Conservation (phyloP, 164 flowering plant genomes). For the Berberis vulgaris region DNA sequence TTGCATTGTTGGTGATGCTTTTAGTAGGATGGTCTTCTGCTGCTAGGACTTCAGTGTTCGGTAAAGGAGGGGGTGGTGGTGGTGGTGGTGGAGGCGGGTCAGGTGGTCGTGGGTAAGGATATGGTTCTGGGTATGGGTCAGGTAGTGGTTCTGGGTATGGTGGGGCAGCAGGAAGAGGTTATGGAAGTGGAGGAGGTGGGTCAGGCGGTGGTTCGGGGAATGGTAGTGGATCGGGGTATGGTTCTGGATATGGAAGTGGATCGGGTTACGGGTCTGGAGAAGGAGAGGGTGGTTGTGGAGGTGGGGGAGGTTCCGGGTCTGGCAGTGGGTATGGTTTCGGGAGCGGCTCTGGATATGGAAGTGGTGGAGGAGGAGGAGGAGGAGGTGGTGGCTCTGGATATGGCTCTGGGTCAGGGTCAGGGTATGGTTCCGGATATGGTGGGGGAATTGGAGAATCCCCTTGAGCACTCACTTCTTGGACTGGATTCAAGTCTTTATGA, state of each 20-base stretch:
- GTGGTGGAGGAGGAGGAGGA: neutral
- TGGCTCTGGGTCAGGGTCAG: neutral
- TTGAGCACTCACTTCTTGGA: neutral
- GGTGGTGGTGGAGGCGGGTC: neutral
- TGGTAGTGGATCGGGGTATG: constrained; percentile 12
- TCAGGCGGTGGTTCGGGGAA: neutral
- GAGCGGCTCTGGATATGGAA: neutral
- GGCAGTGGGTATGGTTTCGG: neutral
- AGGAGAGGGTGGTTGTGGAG: constrained; percentile 1
- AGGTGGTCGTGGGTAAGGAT: neutral
- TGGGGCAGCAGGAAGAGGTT: constrained; percentile 10
- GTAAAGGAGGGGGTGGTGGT: constrained; percentile 3
- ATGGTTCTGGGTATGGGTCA: neutral
- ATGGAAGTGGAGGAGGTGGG: neutral
- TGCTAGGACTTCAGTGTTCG: neutral
- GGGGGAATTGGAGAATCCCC: constrained; percentile 1
- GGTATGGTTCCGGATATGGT: constrained; percentile 1
- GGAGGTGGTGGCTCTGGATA: neutral
- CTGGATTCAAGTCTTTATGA: too few relatives aligned
- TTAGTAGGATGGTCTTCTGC: neutral
- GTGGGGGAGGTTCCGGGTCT: neutral
- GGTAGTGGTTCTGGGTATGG: constrained; percentile 4
- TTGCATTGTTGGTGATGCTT: neutral
- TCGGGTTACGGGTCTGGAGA: constrained; percentile 5
- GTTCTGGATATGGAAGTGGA: constrained; percentile 11